These are phyloP conservation scores for Agaricus sinodeliciosus DNA, from an alignment of 768 basidiomycete genomes.

Conservation along the genomic window DNA sequence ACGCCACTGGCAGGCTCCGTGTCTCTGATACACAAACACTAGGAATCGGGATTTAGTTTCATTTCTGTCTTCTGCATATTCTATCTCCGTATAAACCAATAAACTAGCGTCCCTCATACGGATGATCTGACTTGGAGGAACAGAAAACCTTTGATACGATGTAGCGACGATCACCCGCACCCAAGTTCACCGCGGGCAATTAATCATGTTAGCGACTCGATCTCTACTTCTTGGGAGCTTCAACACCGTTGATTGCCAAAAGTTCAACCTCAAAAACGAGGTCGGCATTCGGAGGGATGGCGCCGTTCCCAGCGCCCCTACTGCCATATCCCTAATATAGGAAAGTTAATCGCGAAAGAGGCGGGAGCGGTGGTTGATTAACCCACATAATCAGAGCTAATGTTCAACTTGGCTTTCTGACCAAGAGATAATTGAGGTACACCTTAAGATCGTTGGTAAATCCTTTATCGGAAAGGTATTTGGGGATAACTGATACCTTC, in stretches of 20 bases:
- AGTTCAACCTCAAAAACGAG: conserved; percentile 84
- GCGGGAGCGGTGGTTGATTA: not conserved
- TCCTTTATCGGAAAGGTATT: not conserved
- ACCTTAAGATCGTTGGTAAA: conserved; percentile 31
- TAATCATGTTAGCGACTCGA: no score
- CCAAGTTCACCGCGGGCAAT: no score
- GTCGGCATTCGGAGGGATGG: conserved; percentile 70
- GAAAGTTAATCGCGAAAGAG: not conserved
- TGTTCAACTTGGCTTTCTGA: conserved; percentile 62
- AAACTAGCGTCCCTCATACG: no score
- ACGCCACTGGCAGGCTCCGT: not conserved
- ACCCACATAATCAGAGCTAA: conserved; percentile 72
- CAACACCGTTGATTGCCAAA: conserved; percentile 48
- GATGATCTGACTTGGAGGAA: no score
- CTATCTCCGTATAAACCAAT: no score
- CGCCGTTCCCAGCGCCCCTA: conserved; percentile 62
- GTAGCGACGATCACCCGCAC: no score
- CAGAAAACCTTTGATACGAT: no score
- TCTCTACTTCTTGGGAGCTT: not conserved
- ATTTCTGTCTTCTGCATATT: no score
- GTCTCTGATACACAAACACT: no score
- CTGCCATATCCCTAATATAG: conserved; percentile 57
- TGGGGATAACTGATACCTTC: not conserved
- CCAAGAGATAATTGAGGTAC: conserved; percentile 74
- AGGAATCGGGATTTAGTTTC: no score